phyloP scores from a whole-genome alignment of 2,329 filamentous ascomycete genomes.

The Karstenula rhodostoma region DNA sequence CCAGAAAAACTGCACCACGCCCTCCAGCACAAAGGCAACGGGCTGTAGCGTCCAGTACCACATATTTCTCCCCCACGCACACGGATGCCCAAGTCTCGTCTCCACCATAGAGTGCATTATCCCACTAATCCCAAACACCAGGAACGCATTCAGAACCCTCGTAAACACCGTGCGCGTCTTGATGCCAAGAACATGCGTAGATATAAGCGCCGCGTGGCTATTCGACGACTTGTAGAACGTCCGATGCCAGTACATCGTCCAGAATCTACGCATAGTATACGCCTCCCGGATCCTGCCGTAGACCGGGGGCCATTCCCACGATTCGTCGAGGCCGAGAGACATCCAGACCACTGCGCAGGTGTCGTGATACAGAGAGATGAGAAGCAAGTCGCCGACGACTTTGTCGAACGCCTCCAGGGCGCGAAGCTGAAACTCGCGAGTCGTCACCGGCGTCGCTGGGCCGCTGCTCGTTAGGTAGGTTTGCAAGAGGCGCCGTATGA shows the following conservation, averaged over 20 bases:
- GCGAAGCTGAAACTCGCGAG: constrained; percentile 16
- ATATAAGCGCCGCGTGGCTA: constrained; percentile 15
- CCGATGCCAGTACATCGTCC: constrained; percentile 18
- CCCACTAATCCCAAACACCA: constrained; percentile 15
- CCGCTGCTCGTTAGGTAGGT: not conserved
- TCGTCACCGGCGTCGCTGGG: constrained; percentile 9
- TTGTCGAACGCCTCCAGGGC: constrained; percentile 7
- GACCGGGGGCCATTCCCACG: constrained; percentile 20
- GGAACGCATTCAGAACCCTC: constrained; percentile 11
- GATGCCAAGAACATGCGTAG: constrained; percentile 5
- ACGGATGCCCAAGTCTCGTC: constrained; percentile 14
- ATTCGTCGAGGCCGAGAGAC: constrained; percentile 11
- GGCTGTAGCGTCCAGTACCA: constrained; percentile 20
- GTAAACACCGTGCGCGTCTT: constrained; percentile 3
- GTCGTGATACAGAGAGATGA: constrained; percentile 16
- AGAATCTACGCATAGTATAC: constrained; percentile 17
- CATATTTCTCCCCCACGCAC: constrained; percentile 19
- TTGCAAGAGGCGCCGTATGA: constrained; percentile 12
- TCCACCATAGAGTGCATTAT: constrained; percentile 17
- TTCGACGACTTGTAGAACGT: constrained; percentile 18
- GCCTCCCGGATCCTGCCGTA: constrained; percentile 13
- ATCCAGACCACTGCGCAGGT: constrained; percentile 17
- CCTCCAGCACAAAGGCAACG: constrained; percentile 18
- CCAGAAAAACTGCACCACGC: constrained; percentile 16
- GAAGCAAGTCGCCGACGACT: constrained; percentile 13